These are phyloP conservation scores for Phycomyces nitens DNA, from an alignment of 192 early-diverging fungal species.

Conservation along the genomic window DNA sequence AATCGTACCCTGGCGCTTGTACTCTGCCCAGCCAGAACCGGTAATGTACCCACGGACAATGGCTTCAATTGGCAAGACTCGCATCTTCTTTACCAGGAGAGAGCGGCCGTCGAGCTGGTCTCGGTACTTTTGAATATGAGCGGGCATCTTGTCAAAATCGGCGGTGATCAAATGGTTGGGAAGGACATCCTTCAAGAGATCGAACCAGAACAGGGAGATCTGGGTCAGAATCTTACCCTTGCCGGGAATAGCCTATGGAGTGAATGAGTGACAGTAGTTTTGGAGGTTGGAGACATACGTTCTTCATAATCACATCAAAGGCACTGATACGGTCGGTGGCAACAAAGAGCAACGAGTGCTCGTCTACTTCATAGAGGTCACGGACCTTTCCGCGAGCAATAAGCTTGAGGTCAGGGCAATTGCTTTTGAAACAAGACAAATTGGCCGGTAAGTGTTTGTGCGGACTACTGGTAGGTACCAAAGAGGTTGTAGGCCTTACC, in stretches of 20 bases:
- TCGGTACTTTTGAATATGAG: slow-evolving; percentile 79
- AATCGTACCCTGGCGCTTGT: slow-evolving; percentile 86
- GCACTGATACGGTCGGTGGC: slow-evolving; percentile 97
- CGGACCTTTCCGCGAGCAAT: slow-evolving; percentile 94
- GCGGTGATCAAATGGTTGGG: slow-evolving; percentile 96
- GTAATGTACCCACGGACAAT: slow-evolving; percentile 98
- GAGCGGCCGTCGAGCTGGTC: slow-evolving; percentile 85
- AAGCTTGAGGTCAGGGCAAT: slow-evolving; percentile 92
- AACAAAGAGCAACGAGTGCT: slow-evolving; percentile 85
- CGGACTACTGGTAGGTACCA: too few species aligned
- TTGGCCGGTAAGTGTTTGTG: too few species aligned
- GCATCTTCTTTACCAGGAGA: slow-evolving; percentile 88
- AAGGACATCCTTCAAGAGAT: slow-evolving; percentile 80
- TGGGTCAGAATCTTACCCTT: slow-evolving; percentile 98
- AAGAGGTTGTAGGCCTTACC: not conserved
- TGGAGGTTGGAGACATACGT: slow-evolving; percentile 64
- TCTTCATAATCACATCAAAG: slow-evolving; percentile 98
- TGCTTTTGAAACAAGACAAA: slow-evolving; percentile 33
- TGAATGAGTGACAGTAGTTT: not conserved
- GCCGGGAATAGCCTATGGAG: slow-evolving; percentile 76
- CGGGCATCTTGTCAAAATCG: slow-evolving; percentile 91
- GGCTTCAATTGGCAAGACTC: slow-evolving; percentile 93
- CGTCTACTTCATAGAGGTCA: slow-evolving; percentile 94
- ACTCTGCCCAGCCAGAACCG: slow-evolving; percentile 94
- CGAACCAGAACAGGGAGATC: slow-evolving; percentile 95